Conservation (phyloP, 768 basidiomycete genomes). For the Rhodotorula paludigena region DNA sequence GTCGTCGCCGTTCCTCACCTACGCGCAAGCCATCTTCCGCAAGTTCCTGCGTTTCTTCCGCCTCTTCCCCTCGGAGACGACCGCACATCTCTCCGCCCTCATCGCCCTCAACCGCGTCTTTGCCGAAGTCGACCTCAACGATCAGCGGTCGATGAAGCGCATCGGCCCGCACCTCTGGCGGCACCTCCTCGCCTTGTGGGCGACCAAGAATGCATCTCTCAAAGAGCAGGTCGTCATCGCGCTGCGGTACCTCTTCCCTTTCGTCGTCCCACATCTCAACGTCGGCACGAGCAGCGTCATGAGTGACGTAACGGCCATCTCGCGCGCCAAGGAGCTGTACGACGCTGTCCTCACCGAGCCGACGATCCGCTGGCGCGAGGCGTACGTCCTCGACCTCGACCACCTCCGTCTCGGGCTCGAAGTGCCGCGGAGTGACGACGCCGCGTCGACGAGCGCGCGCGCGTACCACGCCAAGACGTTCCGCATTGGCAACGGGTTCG, state of each 20-base stretch:
- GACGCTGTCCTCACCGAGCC: slow-evolving; percentile 33
- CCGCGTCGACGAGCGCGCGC: not conserved
- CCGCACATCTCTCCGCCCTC: slow-evolving; percentile 71
- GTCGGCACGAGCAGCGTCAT: not conserved
- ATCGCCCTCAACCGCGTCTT: slow-evolving; percentile 57
- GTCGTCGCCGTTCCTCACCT: slow-evolving; percentile 57
- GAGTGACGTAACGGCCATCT: not conserved
- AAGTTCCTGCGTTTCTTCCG: slow-evolving; percentile 62
- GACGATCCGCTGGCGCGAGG: slow-evolving; percentile 33
- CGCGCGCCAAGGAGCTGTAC: slow-evolving; percentile 29
- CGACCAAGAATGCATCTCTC: slow-evolving; percentile 65
- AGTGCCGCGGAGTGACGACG: too few relatives aligned
- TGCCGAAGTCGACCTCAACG: slow-evolving; percentile 72
- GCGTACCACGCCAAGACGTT: slow-evolving; percentile 66
- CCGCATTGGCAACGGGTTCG: slow-evolving; percentile 68
- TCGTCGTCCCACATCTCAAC: slow-evolving; percentile 49
- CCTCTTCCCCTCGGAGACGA: slow-evolving; percentile 66
- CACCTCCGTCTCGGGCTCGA: slow-evolving; percentile 6
- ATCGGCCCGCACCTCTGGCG: slow-evolving; percentile 65
- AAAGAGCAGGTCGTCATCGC: slow-evolving; percentile 77
- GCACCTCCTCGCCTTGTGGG: slow-evolving; percentile 65
- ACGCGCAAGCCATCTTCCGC: slow-evolving; percentile 55
- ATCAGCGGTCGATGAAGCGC: slow-evolving; percentile 55
- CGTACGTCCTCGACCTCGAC: slow-evolving; percentile 33
- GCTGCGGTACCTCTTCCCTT: slow-evolving; percentile 67